Percentiles rank a stretch among this genome's conserved stretches.
These are phyloP conservation scores for Crassisporium funariophilum DNA, from an alignment of 768 basidiomycete species.

Conservation along the genomic window DNA sequence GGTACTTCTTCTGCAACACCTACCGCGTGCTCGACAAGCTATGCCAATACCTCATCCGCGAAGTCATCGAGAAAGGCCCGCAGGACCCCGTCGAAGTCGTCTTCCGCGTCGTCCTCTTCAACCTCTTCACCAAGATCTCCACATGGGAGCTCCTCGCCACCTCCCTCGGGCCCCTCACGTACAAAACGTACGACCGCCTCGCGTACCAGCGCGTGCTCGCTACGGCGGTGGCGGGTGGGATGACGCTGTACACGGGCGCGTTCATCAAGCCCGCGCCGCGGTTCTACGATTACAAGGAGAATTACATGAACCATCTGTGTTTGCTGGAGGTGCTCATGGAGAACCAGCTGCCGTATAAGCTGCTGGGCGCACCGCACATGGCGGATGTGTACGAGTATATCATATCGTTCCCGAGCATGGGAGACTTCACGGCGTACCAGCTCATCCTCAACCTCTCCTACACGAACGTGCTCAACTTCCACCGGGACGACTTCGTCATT, in stretches of 20 bases:
- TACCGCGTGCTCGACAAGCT: conserved; percentile 74
- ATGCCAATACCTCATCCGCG: conserved; percentile 65
- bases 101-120: conserved; percentile 75
- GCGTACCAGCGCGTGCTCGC: conserved; percentile 57
- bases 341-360: conserved; percentile 48
- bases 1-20: conserved; percentile 70
- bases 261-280: conserved; percentile 74
- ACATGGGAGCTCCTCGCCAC: conserved; percentile 67
- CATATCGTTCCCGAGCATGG: conserved; percentile 67
- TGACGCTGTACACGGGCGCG: conserved; percentile 64
- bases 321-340: conserved; percentile 64
- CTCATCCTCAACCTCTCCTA: conserved; percentile 63
- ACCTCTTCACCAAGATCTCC: conserved; percentile 67
- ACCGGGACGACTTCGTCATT: conserved; percentile 69
- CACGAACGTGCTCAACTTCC: conserved; percentile 58
- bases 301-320: conserved; percentile 63
- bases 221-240: conserved; percentile 35
- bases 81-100: conserved; percentile 61
- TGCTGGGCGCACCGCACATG: conserved; percentile 53
- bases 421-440: conserved; percentile 74
- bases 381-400: conserved; percentile 66
- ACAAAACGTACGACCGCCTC: conserved; percentile 54
- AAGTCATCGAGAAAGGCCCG: conserved; percentile 71
- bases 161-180: conserved; percentile 60
- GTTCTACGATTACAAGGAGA: conserved; percentile 45